Base-by-base conservation (phyloP, 2,329 filamentous ascomycete species). In the Aspergillus oerlinghausenensis region DNA sequence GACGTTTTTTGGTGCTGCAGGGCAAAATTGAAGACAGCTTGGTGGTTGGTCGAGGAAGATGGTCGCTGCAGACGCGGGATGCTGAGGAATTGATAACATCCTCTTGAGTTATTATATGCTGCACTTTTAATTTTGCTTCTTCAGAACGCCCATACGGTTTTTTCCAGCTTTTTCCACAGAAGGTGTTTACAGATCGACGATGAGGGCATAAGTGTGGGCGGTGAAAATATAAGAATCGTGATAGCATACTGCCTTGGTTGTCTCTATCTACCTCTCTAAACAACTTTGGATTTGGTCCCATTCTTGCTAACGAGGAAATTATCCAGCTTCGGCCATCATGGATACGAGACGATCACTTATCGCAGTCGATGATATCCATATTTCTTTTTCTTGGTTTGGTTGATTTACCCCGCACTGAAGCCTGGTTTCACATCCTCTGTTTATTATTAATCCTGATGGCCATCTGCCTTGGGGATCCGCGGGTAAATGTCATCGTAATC, bases 1-100 rank as follows among this genome's bases (percentile, higher is more conserved):
- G 63, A 96, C 87, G 67, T 87, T 84, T 0, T 85, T 75, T 0
- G 84, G 82, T 56, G 84, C 58, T 9, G 65, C 60, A 2, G 71
- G 74, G 48, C 73, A 76, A 54, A 77, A 78, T 59, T 77, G 72
- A 1, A 78, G 68, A 57, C 76, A 79, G 61, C 76, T 78, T 2
- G 76, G 76, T 14, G 75, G 76, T 55, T 75, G 70, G 54, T 78
- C 73, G 7, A 77, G 65, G 51, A 72, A 74, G 32, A 71, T 60
- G 3, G 73, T 76, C 5, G 63, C 68, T 23, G 61, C 55, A 5
- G 74, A 75, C 25, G 63, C 53, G 8, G 70, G 69, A 4, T 60
- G 56, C 54, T 71, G 68, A n/a, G 54, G 49, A 3, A 19, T 45
- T 21, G 42, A 17, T 21, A 11, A 7, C 23, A 23, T 25, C 43